Evolutionary conservation across 1,284 basidiomycete species (phyloP).

Genomic region (Caloboletus firmus): DNA sequence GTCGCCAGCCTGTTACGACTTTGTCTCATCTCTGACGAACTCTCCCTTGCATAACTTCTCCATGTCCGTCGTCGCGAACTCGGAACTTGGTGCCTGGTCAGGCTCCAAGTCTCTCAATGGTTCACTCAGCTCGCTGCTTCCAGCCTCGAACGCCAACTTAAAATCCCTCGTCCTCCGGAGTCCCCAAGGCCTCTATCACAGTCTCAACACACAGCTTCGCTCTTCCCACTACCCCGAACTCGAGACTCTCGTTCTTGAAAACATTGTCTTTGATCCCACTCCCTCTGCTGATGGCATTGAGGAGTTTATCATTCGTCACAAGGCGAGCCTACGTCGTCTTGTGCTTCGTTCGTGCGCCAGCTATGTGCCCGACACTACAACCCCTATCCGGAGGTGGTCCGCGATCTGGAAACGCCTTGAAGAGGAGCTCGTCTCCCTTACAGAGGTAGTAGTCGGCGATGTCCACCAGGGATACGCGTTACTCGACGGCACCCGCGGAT

Average conservation of each 20-base stretch:
- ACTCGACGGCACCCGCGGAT: conserved; percentile 23
- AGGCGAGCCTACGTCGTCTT: conserved; percentile 22
- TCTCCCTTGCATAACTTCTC: conserved; percentile 34
- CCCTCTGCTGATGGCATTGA: conserved; percentile 26
- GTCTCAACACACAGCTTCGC: conserved; percentile 20
- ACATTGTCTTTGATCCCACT: conserved; percentile 31
- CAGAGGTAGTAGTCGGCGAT: conserved; percentile 20
- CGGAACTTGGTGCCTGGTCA: conserved; percentile 32
- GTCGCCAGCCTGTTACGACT: conserved; percentile 29
- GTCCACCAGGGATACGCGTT: conserved; percentile 23
- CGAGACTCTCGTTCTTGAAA: conserved; percentile 31
- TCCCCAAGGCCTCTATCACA: conserved; percentile 34
- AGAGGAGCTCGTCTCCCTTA: conserved; percentile 24
- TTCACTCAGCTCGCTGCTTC: conserved; percentile 28
- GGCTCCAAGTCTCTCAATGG: conserved; percentile 33
- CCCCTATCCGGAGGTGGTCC: conserved; percentile 27
- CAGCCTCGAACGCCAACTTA: conserved; percentile 20
- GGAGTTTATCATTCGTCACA: conserved; percentile 34
- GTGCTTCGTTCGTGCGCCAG: conserved; percentile 29
- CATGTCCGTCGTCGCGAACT: conserved; percentile 33
- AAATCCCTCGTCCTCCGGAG: conserved; percentile 28
- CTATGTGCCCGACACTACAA: conserved; percentile 16
- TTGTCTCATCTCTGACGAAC: conserved; percentile 25
- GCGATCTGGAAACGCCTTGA: conserved; percentile 29
- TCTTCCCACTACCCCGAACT: conserved; percentile 27